Evolutionary conservation across 192 early-diverging fungal genomes (phyloP).

Genomic region (Gonapodya prolifera): DNA sequence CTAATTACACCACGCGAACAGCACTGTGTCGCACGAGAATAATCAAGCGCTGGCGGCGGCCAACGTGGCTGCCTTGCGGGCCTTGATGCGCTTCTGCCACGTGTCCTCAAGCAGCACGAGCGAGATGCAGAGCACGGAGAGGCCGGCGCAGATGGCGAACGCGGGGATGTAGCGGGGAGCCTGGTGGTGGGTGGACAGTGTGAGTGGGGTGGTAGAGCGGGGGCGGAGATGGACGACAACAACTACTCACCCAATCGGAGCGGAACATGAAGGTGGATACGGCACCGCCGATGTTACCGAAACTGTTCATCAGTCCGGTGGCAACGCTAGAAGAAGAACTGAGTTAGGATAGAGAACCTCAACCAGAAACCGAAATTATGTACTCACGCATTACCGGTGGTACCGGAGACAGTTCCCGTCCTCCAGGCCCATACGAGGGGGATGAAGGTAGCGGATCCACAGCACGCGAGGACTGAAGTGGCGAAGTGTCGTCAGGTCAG

Average conservation of each 20-base stretch:
- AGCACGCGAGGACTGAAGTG: not conserved
- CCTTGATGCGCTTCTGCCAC: not conserved
- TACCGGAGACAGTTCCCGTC: not conserved
- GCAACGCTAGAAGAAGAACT: too few relatives aligned
- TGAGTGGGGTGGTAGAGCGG: too few relatives aligned
- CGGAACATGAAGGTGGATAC: conserved; percentile 65
- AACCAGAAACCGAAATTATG: too few relatives aligned
- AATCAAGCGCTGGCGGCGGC: too few relatives aligned
- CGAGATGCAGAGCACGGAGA: not conserved
- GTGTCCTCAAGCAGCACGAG: not conserved
- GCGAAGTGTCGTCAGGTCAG: not conserved
- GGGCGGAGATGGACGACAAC: too few relatives aligned
- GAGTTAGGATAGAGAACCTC: too few relatives aligned
- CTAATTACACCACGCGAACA: too few relatives aligned
- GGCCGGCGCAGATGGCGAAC: not conserved
- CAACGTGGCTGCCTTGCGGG: not conserved
- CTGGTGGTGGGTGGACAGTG: too few relatives aligned
- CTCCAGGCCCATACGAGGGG: not conserved
- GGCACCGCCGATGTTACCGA: conserved; percentile 61
- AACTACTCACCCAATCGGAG: conserved; percentile 9
- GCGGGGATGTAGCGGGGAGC: not conserved
- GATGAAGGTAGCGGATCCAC: not conserved
- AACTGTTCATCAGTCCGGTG: conserved; percentile 18
- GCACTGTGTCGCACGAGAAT: too few relatives aligned
- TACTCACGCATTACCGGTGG: not conserved